A percentile compares a stretch with the other conserved stretches of the same genome.
Evolutionary conservation across 2,329 filamentous ascomycete species (phyloP).

Genomic region (Talaromyces sp.): DNA sequence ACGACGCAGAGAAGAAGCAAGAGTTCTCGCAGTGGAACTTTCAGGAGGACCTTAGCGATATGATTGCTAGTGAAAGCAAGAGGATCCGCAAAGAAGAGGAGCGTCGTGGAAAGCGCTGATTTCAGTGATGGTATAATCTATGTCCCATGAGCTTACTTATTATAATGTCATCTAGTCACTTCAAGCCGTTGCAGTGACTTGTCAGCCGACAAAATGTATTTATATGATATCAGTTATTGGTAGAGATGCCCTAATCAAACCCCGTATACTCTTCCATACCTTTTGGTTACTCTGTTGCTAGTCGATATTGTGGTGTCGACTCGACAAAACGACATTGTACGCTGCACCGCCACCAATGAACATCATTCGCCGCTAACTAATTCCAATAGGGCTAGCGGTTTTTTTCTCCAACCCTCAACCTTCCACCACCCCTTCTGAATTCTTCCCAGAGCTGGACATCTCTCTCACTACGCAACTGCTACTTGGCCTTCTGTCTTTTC

Average conservation of each 20-base stretch:
- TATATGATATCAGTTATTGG: not conserved
- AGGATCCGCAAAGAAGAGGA: conserved; percentile 84
- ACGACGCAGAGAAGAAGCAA: conserved; percentile 67
- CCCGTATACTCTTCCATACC: not conserved
- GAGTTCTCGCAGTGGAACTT: conserved; percentile 70
- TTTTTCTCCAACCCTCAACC: not conserved
- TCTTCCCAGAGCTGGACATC: not conserved
- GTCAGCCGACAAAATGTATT: not conserved
- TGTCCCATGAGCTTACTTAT: not conserved
- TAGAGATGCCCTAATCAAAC: not conserved
- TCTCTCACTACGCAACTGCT: not conserved
- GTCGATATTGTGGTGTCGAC: not conserved
- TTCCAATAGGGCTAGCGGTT: not conserved
- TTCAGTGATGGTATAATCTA: not conserved
- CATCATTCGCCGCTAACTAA: not conserved
- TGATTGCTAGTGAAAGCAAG: conserved; percentile 95
- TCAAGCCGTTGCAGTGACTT: not conserved
- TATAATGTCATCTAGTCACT: not conserved
- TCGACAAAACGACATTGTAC: not conserved
- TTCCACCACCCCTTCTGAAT: not conserved
- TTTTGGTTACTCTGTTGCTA: not conserved
- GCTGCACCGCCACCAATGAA: not conserved
- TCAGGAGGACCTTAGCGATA: conserved; percentile 88
- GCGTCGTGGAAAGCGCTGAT: conserved; percentile 58
- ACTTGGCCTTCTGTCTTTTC: not conserved